Evolutionary conservation across 176 grass and related monocot genomes (phyloP), one percentile per base, ranked within the genome.

Genomic region (Triticum dicoccoides): DNA sequence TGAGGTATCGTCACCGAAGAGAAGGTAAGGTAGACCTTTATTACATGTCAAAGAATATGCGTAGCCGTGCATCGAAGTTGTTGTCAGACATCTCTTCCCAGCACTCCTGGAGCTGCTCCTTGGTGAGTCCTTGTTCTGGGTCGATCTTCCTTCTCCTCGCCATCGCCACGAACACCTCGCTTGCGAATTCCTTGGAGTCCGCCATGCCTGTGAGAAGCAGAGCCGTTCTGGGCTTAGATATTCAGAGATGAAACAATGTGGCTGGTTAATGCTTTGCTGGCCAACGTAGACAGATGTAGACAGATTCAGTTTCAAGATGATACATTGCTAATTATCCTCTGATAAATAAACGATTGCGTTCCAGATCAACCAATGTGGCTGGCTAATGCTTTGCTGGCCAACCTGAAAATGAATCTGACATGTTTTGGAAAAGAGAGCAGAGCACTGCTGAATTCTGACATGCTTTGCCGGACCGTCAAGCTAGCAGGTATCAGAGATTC

Each of bases 41-140:
- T 85, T 96, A 99, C 97, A 99, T 99, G 90, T 99, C 97, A 74
- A 99, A 99, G 77, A 99, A 99, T 80, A 99, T 94, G 18, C 90
- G 86, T 15, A 99, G 89, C 23, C 90, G 85, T 3, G 97, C 92
- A 85, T 96, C 94, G 2, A 99, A 99, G 87, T 99, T 94, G 64
- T 99, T 90, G 75, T 96, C 90, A 1, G 94, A 92, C 94, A 99
- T 93, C 80, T 96, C 97, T 69, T 99, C 92, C 97, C 97, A 99
- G 77, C 92, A 96, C 69, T 92, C 84, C 45, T 94, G 91, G 62
- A 99, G 39, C 51, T 96, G 92, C 77, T 96, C 92, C 76, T 91
- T 92, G 2, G 90, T 91, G 29, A 99, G 27, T 11, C 93, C 97
- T 25, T 94, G 80, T 0, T 86, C 67, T 0, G 90, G 77, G 21